Evolutionary conservation across 768 basidiomycete genomes (phyloP).

Genomic region (Kwoniella newhampshirensis): DNA sequence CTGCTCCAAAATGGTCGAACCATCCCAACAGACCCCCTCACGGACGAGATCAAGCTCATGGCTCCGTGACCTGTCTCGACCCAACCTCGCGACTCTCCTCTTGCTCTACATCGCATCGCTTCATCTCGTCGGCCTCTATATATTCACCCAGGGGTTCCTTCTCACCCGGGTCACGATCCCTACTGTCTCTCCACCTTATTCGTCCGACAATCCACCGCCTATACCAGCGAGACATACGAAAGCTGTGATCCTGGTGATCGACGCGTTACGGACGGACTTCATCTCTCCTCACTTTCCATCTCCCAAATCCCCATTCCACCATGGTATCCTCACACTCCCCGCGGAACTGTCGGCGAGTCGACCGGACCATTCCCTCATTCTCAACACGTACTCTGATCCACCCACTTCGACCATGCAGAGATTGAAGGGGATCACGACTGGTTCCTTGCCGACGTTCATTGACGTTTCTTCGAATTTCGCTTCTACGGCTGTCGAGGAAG

Average conservation of each 20-base stretch:
- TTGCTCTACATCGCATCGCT: constrained; percentile 59
- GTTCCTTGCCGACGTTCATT: constrained; percentile 90
- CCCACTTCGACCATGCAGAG: constrained; percentile 93
- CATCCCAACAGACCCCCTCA: background rate
- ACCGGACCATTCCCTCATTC: constrained; percentile 77
- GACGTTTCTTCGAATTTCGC: constrained; percentile 93
- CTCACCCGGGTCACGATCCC: constrained; percentile 72
- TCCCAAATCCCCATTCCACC: constrained; percentile 61
- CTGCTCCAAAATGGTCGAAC: background rate
- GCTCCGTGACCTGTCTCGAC: constrained; percentile 32
- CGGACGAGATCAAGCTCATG: constrained; percentile 18
- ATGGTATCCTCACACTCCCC: constrained; percentile 79
- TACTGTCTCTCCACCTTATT: constrained; percentile 57
- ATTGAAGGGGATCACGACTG: constrained; percentile 91
- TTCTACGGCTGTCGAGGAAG: constrained; percentile 79
- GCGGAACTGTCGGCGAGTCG: constrained; percentile 63
- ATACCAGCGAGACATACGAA: constrained; percentile 69
- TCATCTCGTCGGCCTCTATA: constrained; percentile 76
- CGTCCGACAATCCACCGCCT: constrained; percentile 39
- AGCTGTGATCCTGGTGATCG: constrained; percentile 82
- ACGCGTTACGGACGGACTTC: constrained; percentile 92
- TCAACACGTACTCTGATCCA: constrained; percentile 87
- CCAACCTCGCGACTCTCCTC: constrained; percentile 42
- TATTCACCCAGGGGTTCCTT: constrained; percentile 90
- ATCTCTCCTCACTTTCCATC: constrained; percentile 60